Evolutionary conservation across 371 early-diverging fungal species (phyloP).

Genomic region (Actinomortierella ambigua): DNA sequence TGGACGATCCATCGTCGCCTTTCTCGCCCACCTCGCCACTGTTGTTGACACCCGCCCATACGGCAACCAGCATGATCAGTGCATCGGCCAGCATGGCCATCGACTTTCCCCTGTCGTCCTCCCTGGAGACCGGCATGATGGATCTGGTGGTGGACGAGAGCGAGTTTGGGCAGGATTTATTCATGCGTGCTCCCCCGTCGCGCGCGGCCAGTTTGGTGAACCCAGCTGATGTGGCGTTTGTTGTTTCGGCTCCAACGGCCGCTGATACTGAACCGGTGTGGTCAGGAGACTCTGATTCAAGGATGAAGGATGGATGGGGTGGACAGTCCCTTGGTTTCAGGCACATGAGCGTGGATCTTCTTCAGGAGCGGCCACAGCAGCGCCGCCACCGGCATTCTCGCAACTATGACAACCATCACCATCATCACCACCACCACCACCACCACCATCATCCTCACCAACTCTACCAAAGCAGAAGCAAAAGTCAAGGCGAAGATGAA

Average conservation of each 20-base stretch:
- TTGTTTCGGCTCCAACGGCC: too few relatives aligned
- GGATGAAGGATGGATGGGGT: too few relatives aligned
- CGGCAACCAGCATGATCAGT: too few relatives aligned
- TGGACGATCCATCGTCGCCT: background rate
- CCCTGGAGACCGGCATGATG: background rate
- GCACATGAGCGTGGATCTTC: too few relatives aligned
- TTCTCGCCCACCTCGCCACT: background rate
- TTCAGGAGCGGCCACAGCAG: too few relatives aligned
- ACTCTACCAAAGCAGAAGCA: background rate
- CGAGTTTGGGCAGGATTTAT: constrained; percentile 29
- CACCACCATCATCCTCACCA: background rate
- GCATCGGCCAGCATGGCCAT: background rate
- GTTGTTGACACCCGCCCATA: too few relatives aligned
- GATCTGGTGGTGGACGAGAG: background rate
- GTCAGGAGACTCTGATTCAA: too few relatives aligned
- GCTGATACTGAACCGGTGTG: too few relatives aligned
- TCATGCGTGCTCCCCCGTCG: background rate
- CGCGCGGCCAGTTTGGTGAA: too few relatives aligned
- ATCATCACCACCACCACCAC: constrained; percentile 1
- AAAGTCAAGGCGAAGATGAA: too few relatives aligned
- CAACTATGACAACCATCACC: background rate
- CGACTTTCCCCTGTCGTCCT: background rate
- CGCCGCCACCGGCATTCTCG: background rate
- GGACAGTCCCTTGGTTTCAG: too few relatives aligned
- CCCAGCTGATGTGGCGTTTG: too few relatives aligned